Evolutionary conservation across 2,329 filamentous ascomycete species (phyloP).

Genomic region (Colletotrichum liaoningense): DNA sequence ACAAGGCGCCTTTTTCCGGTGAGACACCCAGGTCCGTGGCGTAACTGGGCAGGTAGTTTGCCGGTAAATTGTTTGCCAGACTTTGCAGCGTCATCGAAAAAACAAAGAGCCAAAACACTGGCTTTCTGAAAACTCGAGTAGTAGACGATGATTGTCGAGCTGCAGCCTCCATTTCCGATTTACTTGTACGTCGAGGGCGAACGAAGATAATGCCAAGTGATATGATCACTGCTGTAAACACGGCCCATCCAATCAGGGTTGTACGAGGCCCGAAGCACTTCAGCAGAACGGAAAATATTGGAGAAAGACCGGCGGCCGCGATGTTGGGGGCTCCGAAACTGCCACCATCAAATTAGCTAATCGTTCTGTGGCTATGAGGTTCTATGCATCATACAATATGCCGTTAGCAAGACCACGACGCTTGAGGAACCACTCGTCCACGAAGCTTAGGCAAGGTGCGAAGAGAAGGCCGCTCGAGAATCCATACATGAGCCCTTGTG

Average conservation of each 20-base stretch:
- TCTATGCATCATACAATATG: conserved; percentile 37
- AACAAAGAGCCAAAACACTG: conserved; percentile 11
- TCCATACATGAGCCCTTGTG: conserved; percentile 14
- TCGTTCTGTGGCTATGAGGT: rapidly evolving
- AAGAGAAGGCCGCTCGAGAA: conserved; percentile 47
- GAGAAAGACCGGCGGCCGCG: conserved; percentile 10
- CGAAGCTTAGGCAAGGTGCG: conserved; percentile 48
- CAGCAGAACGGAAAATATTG: conserved; percentile 6
- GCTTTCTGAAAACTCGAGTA: not conserved
- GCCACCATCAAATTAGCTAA: not conserved
- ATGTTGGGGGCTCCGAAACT: conserved; percentile 19
- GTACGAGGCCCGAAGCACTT: conserved; percentile 11
- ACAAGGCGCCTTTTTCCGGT: not conserved
- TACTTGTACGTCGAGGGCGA: not conserved
- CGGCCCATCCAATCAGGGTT: conserved; percentile 2
- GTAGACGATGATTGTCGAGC: not conserved
- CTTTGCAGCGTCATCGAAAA: conserved; percentile 16
- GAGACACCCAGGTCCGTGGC: conserved; percentile 13
- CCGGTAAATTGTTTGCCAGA: conserved; percentile 4
- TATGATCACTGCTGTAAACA: not conserved
- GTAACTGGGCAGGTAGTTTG: conserved; percentile 16
- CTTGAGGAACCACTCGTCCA: conserved; percentile 54
- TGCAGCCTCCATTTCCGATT: not conserved
- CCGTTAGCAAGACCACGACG: conserved; percentile 53
- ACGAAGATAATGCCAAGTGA: conserved; percentile 7